These are phyloP conservation scores for Penicillium olsonii DNA, from an alignment of 2,329 filamentous ascomycete genomes.

Conservation along the genomic window DNA sequence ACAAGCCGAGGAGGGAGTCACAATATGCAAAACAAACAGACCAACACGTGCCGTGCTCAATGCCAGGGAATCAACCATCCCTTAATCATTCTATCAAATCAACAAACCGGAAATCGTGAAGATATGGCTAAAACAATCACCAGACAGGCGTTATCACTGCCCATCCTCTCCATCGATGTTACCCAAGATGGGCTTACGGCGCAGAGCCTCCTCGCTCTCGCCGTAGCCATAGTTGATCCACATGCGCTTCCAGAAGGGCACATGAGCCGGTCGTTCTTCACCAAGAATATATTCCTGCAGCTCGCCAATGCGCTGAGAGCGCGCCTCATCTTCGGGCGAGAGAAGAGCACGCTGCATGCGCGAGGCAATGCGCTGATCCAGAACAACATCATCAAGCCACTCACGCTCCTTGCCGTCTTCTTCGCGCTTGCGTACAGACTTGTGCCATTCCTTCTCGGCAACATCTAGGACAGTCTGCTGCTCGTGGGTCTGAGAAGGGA, in stretches of 20 bases:
- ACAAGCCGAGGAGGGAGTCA: conserved; percentile 22
- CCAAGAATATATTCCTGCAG: conserved; percentile 70
- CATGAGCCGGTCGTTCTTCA: conserved; percentile 48
- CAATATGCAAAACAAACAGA: conserved; percentile 24
- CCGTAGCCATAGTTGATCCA: conserved; percentile 45
- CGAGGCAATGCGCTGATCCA: conserved; percentile 73
- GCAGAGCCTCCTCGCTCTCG: conserved; percentile 41
- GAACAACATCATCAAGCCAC: conserved; percentile 71
- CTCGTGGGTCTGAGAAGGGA: conserved; percentile 54
- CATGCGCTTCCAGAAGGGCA: conserved; percentile 41
- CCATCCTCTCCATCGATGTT: conserved; percentile 39
- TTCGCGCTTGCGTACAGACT: conserved; percentile 64
- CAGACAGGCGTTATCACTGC: conserved; percentile 1
- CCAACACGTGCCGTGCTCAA: conserved; percentile 14
- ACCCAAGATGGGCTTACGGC: conserved; percentile 43
- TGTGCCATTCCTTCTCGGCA: conserved; percentile 83
- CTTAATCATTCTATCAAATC: conserved; percentile 25
- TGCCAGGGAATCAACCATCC: conserved; percentile 16
- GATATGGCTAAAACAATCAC: not conserved
- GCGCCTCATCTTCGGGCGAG: conserved; percentile 66
- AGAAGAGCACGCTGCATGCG: conserved; percentile 82
- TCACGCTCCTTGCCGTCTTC: conserved; percentile 65
- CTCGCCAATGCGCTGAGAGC: conserved; percentile 62
- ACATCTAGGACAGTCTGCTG: conserved; percentile 64
- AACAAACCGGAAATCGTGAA: conserved; percentile 5